Percentiles rank a stretch among this genome's conserved stretches.
Conservation (phyloP, 73 alveolate species). For the Paramecium tetraurelia region DNA sequence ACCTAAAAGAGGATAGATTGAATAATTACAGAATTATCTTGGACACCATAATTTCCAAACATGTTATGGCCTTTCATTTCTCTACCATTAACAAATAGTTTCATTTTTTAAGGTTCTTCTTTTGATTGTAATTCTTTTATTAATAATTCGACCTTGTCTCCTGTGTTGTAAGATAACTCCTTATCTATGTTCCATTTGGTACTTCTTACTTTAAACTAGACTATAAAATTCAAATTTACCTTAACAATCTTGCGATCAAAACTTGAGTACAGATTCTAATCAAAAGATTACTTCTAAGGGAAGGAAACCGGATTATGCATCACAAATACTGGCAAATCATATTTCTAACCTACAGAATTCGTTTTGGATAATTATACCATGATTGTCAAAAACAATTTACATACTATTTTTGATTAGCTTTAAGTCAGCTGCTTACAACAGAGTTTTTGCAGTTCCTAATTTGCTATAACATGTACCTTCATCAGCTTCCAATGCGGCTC, state of each 20-base stretch:
- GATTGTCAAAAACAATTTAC: background rate
- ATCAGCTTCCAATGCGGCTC: slow-evolving; percentile 35
- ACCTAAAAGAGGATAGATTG: background rate
- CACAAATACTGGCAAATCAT: slow-evolving; percentile 26
- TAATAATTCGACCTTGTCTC: background rate
- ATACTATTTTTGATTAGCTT: slow-evolving; percentile 16
- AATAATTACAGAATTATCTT: background rate
- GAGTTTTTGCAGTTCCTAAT: slow-evolving; percentile 9
- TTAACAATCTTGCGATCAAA: background rate
- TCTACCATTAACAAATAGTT: background rate
- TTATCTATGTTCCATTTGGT: background rate
- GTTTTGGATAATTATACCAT: background rate
- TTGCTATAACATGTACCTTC: background rate
- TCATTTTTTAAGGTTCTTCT: background rate
- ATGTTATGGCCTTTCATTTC: background rate
- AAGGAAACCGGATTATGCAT: slow-evolving; percentile 34
- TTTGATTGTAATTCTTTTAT: background rate
- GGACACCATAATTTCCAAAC: slow-evolving; percentile 51
- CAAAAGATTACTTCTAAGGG: slow-evolving; percentile 16
- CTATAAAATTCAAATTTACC: background rate
- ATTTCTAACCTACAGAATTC: background rate
- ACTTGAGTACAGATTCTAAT: background rate
- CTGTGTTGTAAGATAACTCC: background rate
- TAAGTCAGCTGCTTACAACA: slow-evolving; percentile 24
- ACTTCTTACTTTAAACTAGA: slow-evolving; percentile 14